Evolutionary conservation across 495 filamentous ascomycete genomes (phyloP).

Genomic region (Aspergillus incahuasiensis): DNA sequence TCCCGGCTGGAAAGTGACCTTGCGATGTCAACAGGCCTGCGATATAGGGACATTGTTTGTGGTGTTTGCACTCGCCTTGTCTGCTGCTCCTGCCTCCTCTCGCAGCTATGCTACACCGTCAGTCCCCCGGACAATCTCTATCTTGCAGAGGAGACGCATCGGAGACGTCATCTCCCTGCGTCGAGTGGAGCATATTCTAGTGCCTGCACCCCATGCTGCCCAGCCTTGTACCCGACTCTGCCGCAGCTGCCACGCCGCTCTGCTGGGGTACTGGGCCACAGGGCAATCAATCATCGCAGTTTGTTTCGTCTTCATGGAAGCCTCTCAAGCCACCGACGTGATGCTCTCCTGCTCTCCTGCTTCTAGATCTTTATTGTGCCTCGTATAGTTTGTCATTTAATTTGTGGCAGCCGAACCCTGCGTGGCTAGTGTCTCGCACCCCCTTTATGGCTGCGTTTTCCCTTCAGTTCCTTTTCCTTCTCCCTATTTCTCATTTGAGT

Average conservation of each 20-base stretch:
- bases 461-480: background rate
- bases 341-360: conserved; percentile 6
- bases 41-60: conserved; percentile 3
- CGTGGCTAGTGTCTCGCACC: background rate
- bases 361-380: conserved; percentile 12
- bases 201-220: background rate
- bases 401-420: background rate
- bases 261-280: background rate
- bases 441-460: background rate
- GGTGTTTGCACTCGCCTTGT: background rate
- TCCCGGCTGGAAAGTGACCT: conserved; percentile 1
- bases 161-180: background rate
- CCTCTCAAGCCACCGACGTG: conserved; percentile 13
- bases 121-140: background rate
- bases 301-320: background rate
- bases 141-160: background rate
- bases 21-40: conserved; percentile 9
- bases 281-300: background rate
- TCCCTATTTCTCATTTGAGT: background rate
- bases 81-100: background rate
- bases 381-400: background rate
- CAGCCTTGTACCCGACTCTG: background rate
- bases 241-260: background rate
- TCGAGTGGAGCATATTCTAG: background rate
- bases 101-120: background rate